A percentile compares a stretch with the other conserved stretches of the same genome.
Evolutionary conservation across 768 basidiomycete genomes (phyloP).

Genomic region (Boletus rubescentipes): DNA sequence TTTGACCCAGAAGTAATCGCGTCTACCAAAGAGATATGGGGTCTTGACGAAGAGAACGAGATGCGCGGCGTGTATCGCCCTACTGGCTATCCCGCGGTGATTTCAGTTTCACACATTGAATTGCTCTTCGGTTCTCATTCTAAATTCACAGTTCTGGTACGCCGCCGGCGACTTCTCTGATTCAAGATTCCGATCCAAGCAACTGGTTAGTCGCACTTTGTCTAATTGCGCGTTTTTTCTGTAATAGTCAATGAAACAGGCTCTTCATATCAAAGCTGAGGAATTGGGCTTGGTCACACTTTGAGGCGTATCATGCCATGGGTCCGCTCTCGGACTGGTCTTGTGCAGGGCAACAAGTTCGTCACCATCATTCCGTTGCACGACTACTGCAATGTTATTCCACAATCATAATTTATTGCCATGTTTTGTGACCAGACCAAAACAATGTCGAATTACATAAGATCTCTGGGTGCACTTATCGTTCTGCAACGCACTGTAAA

Average conservation of each 20-base stretch:
- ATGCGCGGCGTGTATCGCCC: constrained; percentile 4
- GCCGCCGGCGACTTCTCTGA: constrained; percentile 3
- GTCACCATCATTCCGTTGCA: too few species aligned
- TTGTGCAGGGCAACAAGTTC: too few species aligned
- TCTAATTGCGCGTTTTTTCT: not conserved
- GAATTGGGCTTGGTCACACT: too few species aligned
- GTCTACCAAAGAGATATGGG: not conserved
- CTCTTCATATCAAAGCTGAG: constrained; percentile 6
- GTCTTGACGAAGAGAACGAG: not conserved
- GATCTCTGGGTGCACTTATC: too few species aligned
- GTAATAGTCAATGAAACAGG: not conserved
- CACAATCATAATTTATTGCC: too few species aligned
- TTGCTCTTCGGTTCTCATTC: not conserved
- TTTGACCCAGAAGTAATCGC: not conserved
- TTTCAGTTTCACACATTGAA: too few species aligned
- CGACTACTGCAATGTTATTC: too few species aligned
- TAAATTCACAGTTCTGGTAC: not conserved
- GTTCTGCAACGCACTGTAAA: too few species aligned
- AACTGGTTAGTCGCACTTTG: not conserved
- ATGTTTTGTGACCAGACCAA: too few species aligned
- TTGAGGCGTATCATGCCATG: too few species aligned
- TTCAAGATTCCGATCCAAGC: constrained; percentile 2
- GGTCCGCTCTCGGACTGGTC: too few species aligned
- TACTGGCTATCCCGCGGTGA: constrained; percentile 5
- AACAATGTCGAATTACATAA: too few species aligned